Percentiles rank a stretch among this genome's conserved stretches.
Evolutionary conservation across 495 filamentous ascomycete species (phyloP).

Genomic region (Hypomontagnella monticulosa): DNA sequence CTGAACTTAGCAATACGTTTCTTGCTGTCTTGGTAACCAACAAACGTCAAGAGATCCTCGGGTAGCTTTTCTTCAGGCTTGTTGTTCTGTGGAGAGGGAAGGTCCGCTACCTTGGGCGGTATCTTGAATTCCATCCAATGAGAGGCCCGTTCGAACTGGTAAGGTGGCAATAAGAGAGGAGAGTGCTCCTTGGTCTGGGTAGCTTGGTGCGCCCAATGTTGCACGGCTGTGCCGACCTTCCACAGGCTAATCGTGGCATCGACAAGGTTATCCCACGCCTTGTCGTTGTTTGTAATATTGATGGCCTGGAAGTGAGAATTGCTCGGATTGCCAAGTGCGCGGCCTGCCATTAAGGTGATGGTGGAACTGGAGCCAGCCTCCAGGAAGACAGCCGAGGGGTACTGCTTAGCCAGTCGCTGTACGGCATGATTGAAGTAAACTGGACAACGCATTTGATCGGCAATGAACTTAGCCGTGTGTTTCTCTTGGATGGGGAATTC

Average conservation of each 20-base stretch:
- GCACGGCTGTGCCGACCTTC: constrained; percentile 51
- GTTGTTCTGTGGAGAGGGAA: constrained; percentile 4
- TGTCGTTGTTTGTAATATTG: constrained; percentile 53
- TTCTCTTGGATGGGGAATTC: constrained; percentile 47
- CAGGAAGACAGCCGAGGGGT: constrained; percentile 54
- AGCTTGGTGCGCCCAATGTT: constrained; percentile 61
- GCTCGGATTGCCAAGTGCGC: constrained; percentile 42
- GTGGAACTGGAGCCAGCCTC: constrained; percentile 64
- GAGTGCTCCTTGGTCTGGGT: constrained; percentile 49
- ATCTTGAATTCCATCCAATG: constrained; percentile 49
- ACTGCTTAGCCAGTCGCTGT: constrained; percentile 52
- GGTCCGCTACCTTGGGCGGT: constrained; percentile 18
- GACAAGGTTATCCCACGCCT: constrained; percentile 47
- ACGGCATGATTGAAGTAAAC: constrained; percentile 65
- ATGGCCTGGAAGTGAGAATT: constrained; percentile 54
- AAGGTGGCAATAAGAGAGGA: constrained; percentile 52
- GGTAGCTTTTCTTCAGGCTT: constrained; percentile 29
- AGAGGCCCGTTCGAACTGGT: constrained; percentile 52
- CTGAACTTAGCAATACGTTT: constrained; percentile 52
- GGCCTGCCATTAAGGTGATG: constrained; percentile 56
- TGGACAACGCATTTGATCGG: constrained; percentile 59
- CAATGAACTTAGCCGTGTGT: constrained; percentile 52
- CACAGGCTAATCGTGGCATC: constrained; percentile 60
- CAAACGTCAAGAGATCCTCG: constrained; percentile 51
- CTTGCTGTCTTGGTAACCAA: constrained; percentile 54